A percentile compares a stretch with the other conserved stretches of the same genome.
These are phyloP conservation scores for Pyrenophora teres DNA, from an alignment of 2,329 filamentous ascomycete genomes.

Conservation along the genomic window DNA sequence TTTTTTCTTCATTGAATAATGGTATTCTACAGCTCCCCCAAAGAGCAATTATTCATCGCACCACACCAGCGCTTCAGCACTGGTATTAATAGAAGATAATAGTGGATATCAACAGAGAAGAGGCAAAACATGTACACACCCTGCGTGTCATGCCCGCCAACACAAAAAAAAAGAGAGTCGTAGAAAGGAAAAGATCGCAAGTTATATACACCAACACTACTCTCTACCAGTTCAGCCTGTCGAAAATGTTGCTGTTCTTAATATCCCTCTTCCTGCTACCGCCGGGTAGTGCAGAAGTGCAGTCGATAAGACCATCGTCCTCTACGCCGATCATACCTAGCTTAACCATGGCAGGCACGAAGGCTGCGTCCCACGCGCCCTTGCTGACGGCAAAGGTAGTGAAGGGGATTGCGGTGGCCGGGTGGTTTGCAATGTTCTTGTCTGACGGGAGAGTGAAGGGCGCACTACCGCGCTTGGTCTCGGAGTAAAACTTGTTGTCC, in stretches of 20 bases:
- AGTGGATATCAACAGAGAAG: too few relatives aligned
- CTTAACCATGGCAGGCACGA: constrained; percentile 44
- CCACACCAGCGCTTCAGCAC: too few relatives aligned
- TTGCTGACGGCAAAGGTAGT: constrained; percentile 33
- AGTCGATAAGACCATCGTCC: constrained; percentile 32
- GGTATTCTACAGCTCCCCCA: too few relatives aligned
- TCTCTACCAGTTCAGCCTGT: constrained; percentile 28
- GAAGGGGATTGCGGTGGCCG: constrained; percentile 26
- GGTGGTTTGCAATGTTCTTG: constrained; percentile 33
- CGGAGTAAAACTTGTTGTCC: constrained; percentile 45
- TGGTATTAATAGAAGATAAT: too few relatives aligned
- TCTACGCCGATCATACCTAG: constrained; percentile 45
- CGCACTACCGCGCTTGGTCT: constrained; percentile 36
- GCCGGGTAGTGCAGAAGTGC: constrained; percentile 39
- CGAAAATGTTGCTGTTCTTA: constrained; percentile 33
- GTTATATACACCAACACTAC: too few relatives aligned
- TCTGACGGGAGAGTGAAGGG: constrained; percentile 39
- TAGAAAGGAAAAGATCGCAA: too few relatives aligned
- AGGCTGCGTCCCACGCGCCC: constrained; percentile 37
- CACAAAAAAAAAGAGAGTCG: too few relatives aligned
- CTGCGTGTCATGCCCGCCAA: too few relatives aligned
- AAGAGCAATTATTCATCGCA: too few relatives aligned
- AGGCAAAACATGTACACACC: too few relatives aligned
- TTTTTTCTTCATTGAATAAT: too few relatives aligned
- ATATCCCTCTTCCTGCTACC: constrained; percentile 41